A percentile compares a stretch with the other conserved stretches of the same genome.
These are phyloP conservation scores for Ascochyta pisi DNA, from an alignment of 2,329 filamentous ascomycete species.

Conservation along the genomic window DNA sequence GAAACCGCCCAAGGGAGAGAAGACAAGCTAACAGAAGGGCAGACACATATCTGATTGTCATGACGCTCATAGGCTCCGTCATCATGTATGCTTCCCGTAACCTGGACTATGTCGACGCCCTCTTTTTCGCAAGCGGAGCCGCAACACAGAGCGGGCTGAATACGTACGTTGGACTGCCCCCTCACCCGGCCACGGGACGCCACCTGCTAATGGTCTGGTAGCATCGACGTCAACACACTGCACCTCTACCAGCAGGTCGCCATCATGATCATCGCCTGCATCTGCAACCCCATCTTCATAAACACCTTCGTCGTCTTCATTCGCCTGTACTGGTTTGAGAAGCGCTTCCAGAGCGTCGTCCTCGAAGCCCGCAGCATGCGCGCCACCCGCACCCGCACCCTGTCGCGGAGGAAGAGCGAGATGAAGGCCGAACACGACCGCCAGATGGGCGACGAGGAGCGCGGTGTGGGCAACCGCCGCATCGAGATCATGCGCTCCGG, in stretches of 20 bases:
- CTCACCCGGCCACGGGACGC: neutral
- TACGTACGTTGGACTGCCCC: constrained; percentile 56
- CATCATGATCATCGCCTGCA: constrained; percentile 45
- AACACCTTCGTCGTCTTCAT: constrained; percentile 82
- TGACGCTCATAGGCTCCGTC: constrained; percentile 76
- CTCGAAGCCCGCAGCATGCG: constrained; percentile 73
- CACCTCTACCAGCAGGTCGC: constrained; percentile 60
- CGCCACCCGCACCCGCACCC: constrained; percentile 63
- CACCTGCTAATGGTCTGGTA: constrained; percentile 32
- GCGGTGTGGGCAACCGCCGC: constrained; percentile 68
- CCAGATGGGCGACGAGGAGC: constrained; percentile 58
- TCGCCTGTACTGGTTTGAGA: constrained; percentile 97
- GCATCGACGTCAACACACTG: constrained; percentile 58
- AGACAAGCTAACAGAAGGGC: constrained; percentile 16
- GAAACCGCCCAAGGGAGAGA: neutral
- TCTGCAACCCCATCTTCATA: constrained; percentile 53
- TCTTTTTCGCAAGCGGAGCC: constrained; percentile 85
- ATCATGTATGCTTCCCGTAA: constrained; percentile 72
- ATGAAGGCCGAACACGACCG: constrained; percentile 55
- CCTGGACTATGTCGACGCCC: constrained; percentile 81
- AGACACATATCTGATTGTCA: constrained; percentile 82
- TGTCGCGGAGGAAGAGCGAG: constrained; percentile 59
- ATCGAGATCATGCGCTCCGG: constrained; percentile 71
- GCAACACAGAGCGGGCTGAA: constrained; percentile 95
- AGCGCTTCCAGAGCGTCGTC: constrained; percentile 86